Evolutionary conservation across 2,329 filamentous ascomycete species (phyloP).

Genomic region (Lanzia echinophila): DNA sequence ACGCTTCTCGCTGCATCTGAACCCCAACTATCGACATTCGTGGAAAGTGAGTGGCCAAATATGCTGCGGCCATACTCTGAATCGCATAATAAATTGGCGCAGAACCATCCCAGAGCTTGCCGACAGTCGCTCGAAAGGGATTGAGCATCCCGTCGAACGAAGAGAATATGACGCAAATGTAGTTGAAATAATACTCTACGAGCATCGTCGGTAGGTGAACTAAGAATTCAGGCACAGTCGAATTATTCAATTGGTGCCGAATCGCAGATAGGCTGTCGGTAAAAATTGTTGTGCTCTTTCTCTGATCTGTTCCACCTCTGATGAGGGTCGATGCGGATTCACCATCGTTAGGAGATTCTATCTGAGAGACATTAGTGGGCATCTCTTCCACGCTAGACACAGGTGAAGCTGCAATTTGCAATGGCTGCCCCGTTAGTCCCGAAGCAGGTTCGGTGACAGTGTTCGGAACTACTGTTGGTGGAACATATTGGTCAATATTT

Average conservation of each 20-base stretch:
- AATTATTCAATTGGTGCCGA: constrained; percentile 23
- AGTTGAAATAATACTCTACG: constrained; percentile 58
- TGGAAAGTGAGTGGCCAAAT: constrained; percentile 50
- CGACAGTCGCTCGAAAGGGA: constrained; percentile 52
- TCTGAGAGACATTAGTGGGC: too few relatives aligned
- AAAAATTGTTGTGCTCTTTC: neutral
- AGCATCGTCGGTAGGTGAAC: constrained; percentile 42
- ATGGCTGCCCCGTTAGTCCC: too few relatives aligned
- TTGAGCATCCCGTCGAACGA: constrained; percentile 57
- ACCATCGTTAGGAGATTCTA: too few relatives aligned
- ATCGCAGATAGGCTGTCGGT: constrained; percentile 25
- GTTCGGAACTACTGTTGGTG: too few relatives aligned
- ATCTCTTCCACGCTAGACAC: too few relatives aligned
- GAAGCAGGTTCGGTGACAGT: too few relatives aligned
- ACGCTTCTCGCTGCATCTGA: constrained; percentile 40
- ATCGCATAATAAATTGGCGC: constrained; percentile 53
- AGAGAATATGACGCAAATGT: constrained; percentile 56
- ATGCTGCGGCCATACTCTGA: constrained; percentile 58
- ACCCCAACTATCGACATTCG: constrained; percentile 43
- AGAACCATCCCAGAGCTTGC: constrained; percentile 50
- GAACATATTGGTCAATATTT: neutral
- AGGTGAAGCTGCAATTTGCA: too few relatives aligned
- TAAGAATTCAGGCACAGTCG: constrained; percentile 24
- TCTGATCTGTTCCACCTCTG: neutral
- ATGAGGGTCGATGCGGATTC: neutral